Percentiles rank a stretch among this genome's conserved stretches.
These are phyloP conservation scores for Magnaporthiopsis poae DNA, from an alignment of 2,329 filamentous ascomycete genomes.

Conservation along the genomic window DNA sequence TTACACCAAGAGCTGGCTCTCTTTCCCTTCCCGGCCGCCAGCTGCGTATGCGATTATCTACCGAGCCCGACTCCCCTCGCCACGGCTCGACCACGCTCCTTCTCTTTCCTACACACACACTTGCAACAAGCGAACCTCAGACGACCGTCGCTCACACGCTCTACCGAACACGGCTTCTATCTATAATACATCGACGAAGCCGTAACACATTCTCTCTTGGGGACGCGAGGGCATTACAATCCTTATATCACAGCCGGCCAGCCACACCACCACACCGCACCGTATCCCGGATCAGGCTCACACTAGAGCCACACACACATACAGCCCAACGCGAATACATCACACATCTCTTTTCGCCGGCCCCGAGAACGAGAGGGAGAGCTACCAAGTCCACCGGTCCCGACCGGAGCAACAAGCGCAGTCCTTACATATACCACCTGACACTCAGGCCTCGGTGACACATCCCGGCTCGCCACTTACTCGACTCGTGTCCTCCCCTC, in stretches of 20 bases:
- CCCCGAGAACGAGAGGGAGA: neutral
- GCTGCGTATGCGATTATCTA: constrained; percentile 27
- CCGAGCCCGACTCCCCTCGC: constrained; percentile 33
- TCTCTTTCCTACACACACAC: constrained; percentile 15
- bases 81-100: constrained; percentile 34
- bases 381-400: neutral
- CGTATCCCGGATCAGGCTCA: neutral
- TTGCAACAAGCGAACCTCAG: neutral
- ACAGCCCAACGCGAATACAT: neutral
- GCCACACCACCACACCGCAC: neutral
- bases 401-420: neutral
- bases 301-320: neutral
- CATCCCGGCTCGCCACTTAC: constrained; percentile 3
- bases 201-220: constrained; percentile 25
- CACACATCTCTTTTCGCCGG: neutral
- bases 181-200: constrained; percentile 11
- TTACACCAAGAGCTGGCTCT: constrained; percentile 47
- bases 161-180: neutral
- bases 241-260: constrained; percentile 19
- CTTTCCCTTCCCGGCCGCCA: constrained; percentile 33
- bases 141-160: neutral
- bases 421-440: constrained; percentile 11
- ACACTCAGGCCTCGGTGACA: constrained; percentile 1
- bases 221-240: constrained; percentile 27
- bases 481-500: constrained; percentile 2